Evolutionary conservation across 108 stramenopile species (phyloP), one percentile per base, ranked within the genome.

Genomic region (Cyclotella distinguenda): DNA sequence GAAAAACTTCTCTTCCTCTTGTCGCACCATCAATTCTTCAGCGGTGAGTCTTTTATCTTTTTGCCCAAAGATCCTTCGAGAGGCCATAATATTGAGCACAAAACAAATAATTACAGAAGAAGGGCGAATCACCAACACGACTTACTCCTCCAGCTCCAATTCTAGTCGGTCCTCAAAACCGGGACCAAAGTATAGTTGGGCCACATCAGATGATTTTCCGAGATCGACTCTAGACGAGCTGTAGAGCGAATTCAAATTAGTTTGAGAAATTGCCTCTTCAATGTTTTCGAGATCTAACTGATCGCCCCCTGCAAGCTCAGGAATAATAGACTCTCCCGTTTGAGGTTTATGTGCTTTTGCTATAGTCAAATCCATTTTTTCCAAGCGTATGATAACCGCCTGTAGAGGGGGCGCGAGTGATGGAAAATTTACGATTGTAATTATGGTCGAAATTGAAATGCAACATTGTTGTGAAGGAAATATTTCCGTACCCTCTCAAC

Each of bases 181-280:
- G 40, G 91, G 91, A 54, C 91, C 91, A 77, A 92, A 92, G 47
- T 92, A 92, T 3, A 89, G 61, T 52, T 92, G 91, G 32, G 83
- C 66, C 45, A 82, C 66, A n/a, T 74, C 50, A 15, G 66, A 48
- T 45, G 53, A 50, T n/a, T 49, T 62, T 1, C 60, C 58, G 25
- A 58, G 43, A 26, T 64, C 82, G 31, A 43, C 25, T 8, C 69
- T 58, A 35, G 80, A 60, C 19, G 73, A 76, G 33, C 63, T 74
- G 43, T 81, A 88, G 28, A 87, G 54, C 2, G 87, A 63, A 11
- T 74, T 73, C 31, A 87, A 42, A 61, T 81, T 78, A 4, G 75
- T 59, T 64, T 87, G 84, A 21, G 63, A 36, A 49, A 89, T 27
- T 19, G 86, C 85, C 16, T 44, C 40, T 9, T 84, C 66, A 28